Evolutionary conservation across 805 yeast species (phyloP), one percentile per base, ranked within the genome.

Genomic region (Candida patagonica): DNA sequence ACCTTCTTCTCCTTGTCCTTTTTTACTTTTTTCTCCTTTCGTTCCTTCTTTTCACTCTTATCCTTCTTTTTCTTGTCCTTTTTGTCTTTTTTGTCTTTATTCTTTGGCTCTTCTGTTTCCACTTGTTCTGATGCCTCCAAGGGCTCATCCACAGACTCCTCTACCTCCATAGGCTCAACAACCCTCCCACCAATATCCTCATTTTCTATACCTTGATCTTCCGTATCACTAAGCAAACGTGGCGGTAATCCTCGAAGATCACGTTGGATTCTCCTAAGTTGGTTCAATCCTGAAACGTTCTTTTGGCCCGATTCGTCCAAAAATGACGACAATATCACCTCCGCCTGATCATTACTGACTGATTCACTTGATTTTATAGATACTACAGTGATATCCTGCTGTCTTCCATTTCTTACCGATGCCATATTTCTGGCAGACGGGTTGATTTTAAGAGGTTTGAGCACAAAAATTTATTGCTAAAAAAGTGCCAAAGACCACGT

Each of bases 161-260:
- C 37, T 10, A 31, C 30, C 6, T 24, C 27, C 21, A 24, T 24
- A 6, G 15, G 25, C 6, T 38, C 29, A n/a, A n/a, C n/a, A n/a
- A n/a, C n/a, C n/a, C n/a, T n/a, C n/a, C n/a, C n/a, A n/a, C n/a
- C n/a, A n/a, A n/a, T n/a, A 16, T 33, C 42, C 31, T 20, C 22
- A 16, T 9, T 30, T 23, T 31, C 38, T 12, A 9, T 22, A 8
- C 13, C 38, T 10, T 26, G 38, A 6, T 37, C 44, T 5, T 33
- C 26, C 16, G 37, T 32, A 12, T 30, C 24, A 25, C 23, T 31
- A 16, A 13, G 9, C 36, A 46, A 26, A 35, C 47, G 19, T 19
- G 94, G 94, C 7, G 94, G 89, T 42, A 84, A 68, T 1, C 94
- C 94, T 49, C 86, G 67, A 48, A 83, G 71, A 47, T 80, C 85